Base-by-base conservation (phyloP, 305 asterid genomes). In the Solanum hybrid region DNA sequence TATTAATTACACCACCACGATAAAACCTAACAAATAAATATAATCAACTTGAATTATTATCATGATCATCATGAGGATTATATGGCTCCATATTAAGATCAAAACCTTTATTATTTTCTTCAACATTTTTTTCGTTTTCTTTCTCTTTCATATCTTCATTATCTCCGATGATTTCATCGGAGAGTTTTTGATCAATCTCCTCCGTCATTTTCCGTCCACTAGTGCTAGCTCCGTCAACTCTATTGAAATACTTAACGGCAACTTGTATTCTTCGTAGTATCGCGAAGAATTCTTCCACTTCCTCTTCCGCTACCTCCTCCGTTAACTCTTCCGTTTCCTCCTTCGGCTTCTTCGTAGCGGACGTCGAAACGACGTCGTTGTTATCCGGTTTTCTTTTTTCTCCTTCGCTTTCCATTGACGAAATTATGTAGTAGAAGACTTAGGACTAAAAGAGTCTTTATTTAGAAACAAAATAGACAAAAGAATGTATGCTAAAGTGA, bases 261-360 rank as follows among this genome's bases (percentile, higher is more conserved):
- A 91, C 93, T 86, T 87, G 91, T 64, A 93, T 92, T 34, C 95
- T 91, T 89, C 90, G 92, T 60, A 94, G 64, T 4, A 94, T 95
- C 3, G 94, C 93, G 46, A 79, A 95, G 90, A 95, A 95, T 89
- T 94, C 95, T 77, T 94, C 98, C 90, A 94, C 98, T 88, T 95
- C 98, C 76, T 92, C 96, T 20, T 94, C 96, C 14, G 10, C 89
- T 87, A 73, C 90, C 86, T 12, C 84, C 27, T 17, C 26, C 37
- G 40, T 79, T 42, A 12, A n/a, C 31, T 32, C 86, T 73, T 16
- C 87, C 75, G 79, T 73, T 35, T 31, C 90, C 11, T 51, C 91
- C 14, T 80, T 42, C 35, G 22, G 89, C 86, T 80, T 80, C 27
- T 60, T 93, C 86, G 90, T 84, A 51, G 85, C 84, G 85, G 78